Evolutionary conservation across 2,329 filamentous ascomycete genomes (phyloP).

Genomic region (Stagonosporopsis tanaceti): DNA sequence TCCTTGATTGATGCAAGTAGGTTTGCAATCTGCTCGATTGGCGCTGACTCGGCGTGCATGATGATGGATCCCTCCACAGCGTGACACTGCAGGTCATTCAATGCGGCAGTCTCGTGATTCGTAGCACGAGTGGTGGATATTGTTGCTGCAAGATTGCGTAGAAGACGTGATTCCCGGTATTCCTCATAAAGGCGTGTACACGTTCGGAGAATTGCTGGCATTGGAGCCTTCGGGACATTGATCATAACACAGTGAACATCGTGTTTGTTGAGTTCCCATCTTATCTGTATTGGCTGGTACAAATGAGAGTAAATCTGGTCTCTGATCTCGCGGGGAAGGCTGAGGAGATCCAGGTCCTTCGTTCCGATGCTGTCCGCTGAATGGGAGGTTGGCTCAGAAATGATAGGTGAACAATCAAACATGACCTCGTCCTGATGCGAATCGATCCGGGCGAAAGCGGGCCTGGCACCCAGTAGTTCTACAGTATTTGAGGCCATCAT

Average conservation of each 20-base stretch:
- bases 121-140: slow-evolving; percentile 15
- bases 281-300: neutral
- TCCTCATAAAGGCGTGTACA: slow-evolving; percentile 16
- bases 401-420: neutral
- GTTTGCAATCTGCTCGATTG: slow-evolving; percentile 12
- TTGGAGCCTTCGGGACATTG: slow-evolving; percentile 7
- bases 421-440: slow-evolving; percentile 10
- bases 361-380: neutral
- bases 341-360: slow-evolving; percentile 1
- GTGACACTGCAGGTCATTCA: slow-evolving; percentile 15
- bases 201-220: slow-evolving; percentile 11
- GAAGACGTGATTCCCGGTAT: slow-evolving; percentile 7
- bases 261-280: slow-evolving; percentile 15
- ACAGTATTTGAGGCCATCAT: slow-evolving; percentile 1
- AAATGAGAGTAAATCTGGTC: slow-evolving; percentile 20
- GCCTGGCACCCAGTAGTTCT: neutral
- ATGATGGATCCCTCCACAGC: slow-evolving; percentile 11
- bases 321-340: slow-evolving; percentile 19
- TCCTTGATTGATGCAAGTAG: slow-evolving; percentile 8
- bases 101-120: slow-evolving; percentile 10
- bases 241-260: slow-evolving; percentile 13
- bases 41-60: slow-evolving; percentile 7
- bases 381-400: neutral
- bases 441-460: slow-evolving; percentile 12
- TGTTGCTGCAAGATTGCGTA: slow-evolving; percentile 5